Conservation (phyloP, 331 rosid genomes). For the Quercus phellos region DNA sequence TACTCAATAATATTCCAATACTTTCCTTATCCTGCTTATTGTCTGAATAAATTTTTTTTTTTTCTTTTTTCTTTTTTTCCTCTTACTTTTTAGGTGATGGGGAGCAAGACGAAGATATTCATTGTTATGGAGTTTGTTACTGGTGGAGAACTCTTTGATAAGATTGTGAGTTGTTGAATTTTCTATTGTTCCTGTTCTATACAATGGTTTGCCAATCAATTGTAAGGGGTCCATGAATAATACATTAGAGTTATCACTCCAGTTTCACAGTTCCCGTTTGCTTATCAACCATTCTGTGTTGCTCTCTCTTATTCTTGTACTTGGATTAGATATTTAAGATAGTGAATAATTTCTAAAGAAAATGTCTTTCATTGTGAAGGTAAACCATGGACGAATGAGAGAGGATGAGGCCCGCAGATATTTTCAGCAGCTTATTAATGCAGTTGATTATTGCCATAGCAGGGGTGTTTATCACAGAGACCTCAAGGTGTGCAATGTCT, state of each 20-base stretch:
- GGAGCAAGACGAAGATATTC: conserved; percentile 90
- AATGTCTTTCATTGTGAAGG: conserved; percentile 41
- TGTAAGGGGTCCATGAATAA: conserved; percentile 14
- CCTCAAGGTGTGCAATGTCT: conserved; percentile 58
- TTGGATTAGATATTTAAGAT: conserved; percentile 5
- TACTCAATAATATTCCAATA: not conserved
- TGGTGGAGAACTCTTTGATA: conserved; percentile 97
- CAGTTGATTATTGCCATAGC: conserved; percentile 98
- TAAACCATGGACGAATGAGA: conserved; percentile 87
- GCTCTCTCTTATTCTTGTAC: conserved; percentile 1
- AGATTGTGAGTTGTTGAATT: conserved; percentile 66
- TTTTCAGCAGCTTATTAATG: conserved; percentile 96
- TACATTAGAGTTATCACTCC: not conserved
- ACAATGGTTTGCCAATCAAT: not conserved
- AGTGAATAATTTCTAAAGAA: conserved; percentile 14
- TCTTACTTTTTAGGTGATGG: conserved; percentile 69
- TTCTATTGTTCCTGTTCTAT: not conserved
- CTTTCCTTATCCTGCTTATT: conserved; percentile 5
- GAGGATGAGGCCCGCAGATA: conserved; percentile 90
- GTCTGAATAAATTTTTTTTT: not conserved
- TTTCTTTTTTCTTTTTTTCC: no score
- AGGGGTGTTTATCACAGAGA: conserved; percentile 97
- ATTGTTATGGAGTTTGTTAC: conserved; percentile 89
- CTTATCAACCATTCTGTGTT: not conserved
- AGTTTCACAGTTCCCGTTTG: not conserved